phyloP scores from a whole-genome alignment of 83 land plant genomes.

The Isoetes engelmannii region DNA sequence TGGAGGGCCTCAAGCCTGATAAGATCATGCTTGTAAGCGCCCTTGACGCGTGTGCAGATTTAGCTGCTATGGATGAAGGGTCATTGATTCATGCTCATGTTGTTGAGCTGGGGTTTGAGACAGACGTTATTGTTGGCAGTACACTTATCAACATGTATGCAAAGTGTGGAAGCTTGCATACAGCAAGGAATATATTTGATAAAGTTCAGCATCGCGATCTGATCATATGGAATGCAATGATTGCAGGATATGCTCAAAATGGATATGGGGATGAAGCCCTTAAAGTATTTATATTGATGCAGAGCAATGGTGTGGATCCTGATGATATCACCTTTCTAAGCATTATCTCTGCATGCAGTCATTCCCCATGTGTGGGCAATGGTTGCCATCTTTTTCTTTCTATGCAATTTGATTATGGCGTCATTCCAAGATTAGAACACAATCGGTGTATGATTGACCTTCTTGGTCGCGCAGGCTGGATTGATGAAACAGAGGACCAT shows the following conservation, averaged over 20 bases:
- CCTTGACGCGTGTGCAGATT: not conserved
- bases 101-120: not conserved
- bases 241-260: not conserved
- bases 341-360: not conserved
- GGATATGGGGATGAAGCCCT: not conserved
- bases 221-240: not conserved
- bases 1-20: not conserved
- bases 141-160: not conserved
- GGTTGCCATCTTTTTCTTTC: too few relatives aligned
- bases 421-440: too few relatives aligned
- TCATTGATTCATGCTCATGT: not conserved
- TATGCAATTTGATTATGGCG: too few relatives aligned
- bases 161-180: not conserved
- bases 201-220: not conserved
- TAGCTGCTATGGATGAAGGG: not conserved
- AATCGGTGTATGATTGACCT: too few relatives aligned
- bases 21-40: not conserved
- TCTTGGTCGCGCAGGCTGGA: too few relatives aligned
- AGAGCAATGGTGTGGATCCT: not conserved
- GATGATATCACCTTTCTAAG: conserved; percentile 1
- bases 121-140: not conserved
- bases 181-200: not conserved
- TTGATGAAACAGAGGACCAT: too few relatives aligned
- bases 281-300: not conserved
- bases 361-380: too few relatives aligned